Conservation (phyloP, 1,284 basidiomycete genomes). For the Trametes sp. region DNA sequence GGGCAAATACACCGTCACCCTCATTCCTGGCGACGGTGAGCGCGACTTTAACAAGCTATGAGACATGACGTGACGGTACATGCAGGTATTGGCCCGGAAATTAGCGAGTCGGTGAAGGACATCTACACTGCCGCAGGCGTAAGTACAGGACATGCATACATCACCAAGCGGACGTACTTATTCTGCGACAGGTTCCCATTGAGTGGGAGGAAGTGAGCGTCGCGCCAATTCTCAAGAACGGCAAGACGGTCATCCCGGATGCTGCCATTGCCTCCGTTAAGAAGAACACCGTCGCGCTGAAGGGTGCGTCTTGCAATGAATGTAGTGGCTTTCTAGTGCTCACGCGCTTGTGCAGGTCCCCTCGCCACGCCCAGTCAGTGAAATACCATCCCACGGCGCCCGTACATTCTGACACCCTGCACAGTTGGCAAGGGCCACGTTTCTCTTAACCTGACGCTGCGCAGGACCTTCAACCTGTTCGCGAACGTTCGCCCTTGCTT, state of each 20-base stretch:
- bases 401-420: conserved; percentile 12
- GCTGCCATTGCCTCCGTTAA: conserved; percentile 91
- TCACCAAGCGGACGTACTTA: neutral
- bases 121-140: conserved; percentile 93
- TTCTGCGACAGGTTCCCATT: conserved; percentile 79
- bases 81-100: conserved; percentile 97
- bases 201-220: conserved; percentile 99
- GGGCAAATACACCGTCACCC: conserved; percentile 96
- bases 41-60: conserved; percentile 10
- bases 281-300: conserved; percentile 97
- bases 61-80: conserved; percentile 23
- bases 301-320: conserved; percentile 64
- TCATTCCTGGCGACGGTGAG: conserved; percentile 92
- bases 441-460: conserved; percentile 96
- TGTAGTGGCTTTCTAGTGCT: neutral
- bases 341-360: conserved; percentile 62
- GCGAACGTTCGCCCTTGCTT: conserved; percentile 98
- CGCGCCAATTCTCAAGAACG: conserved; percentile 91
- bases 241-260: conserved; percentile 98
- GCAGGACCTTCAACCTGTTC: conserved; percentile 97
- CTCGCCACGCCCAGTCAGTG: conserved; percentile 95
- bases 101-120: conserved; percentile 93
- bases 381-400: conserved; percentile 39
- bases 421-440: conserved; percentile 99
- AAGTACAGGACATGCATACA: conserved; percentile 17